Conservation (phyloP, 2,329 filamentous ascomycete genomes). For the Claviceps fusiformis region DNA sequence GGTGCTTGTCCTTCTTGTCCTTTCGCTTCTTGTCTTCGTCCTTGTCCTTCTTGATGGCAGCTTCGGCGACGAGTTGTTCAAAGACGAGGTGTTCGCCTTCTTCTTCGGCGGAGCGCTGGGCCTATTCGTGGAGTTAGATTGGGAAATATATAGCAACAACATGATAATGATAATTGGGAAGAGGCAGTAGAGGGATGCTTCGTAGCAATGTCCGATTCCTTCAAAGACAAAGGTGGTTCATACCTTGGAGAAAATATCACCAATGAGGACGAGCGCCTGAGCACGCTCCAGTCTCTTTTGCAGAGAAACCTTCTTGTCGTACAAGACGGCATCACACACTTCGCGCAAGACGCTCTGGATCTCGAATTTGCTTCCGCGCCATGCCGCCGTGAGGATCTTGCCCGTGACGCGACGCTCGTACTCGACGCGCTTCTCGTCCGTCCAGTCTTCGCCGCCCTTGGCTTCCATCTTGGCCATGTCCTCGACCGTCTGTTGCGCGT, state of each 20-base stretch:
- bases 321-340: slow-evolving; percentile 79
- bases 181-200: background rate
- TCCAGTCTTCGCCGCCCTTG: slow-evolving; percentile 92
- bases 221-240: slow-evolving; percentile 8
- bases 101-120: slow-evolving; percentile 80
- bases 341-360: slow-evolving; percentile 92
- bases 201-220: too few relatives aligned
- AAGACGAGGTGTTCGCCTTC: slow-evolving; percentile 98
- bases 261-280: slow-evolving; percentile 75
- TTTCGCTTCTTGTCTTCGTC: slow-evolving; percentile 58
- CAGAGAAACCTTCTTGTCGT: slow-evolving; percentile 63
- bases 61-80: slow-evolving; percentile 93
- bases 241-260: slow-evolving; percentile 82
- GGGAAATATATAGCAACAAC: too few relatives aligned
- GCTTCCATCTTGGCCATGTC: slow-evolving; percentile 97
- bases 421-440: slow-evolving; percentile 89
- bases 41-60: slow-evolving; percentile 87
- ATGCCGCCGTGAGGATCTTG: slow-evolving; percentile 94
- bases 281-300: slow-evolving; percentile 83
- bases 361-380: slow-evolving; percentile 93
- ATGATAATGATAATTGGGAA: background rate
- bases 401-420: slow-evolving; percentile 93
- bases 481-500: slow-evolving; percentile 96
- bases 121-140: slow-evolving; percentile 33
- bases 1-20: slow-evolving; percentile 32